Conservation (phyloP, 139 green algal species). For the Chlorella sp. region DNA sequence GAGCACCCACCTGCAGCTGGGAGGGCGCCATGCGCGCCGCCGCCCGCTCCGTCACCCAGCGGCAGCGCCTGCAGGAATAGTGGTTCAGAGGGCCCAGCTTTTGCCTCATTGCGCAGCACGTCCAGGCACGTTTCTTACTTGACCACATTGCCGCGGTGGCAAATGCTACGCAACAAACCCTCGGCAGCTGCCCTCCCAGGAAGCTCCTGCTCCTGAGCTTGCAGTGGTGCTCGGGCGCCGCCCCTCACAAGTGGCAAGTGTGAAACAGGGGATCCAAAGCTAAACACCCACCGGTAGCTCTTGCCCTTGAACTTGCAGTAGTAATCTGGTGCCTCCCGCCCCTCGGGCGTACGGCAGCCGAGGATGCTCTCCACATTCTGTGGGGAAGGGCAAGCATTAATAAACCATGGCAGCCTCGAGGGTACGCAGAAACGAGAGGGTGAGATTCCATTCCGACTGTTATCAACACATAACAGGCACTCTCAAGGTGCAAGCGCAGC, state of each 20-base stretch:
- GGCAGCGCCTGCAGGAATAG: background rate
- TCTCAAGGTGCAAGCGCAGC: too few relatives aligned
- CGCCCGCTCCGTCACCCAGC: slow-evolving; percentile 12
- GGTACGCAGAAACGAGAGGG: too few relatives aligned
- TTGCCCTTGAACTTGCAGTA: slow-evolving; percentile 31
- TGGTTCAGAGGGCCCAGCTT: too few relatives aligned
- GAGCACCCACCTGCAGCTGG: background rate
- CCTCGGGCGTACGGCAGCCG: slow-evolving; percentile 23
- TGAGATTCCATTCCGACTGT: too few relatives aligned
- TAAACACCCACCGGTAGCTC: slow-evolving; percentile 4
- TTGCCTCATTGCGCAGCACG: too few relatives aligned
- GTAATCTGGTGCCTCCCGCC: slow-evolving; percentile 10
- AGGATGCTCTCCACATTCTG: slow-evolving; percentile 19
- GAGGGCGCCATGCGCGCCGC: background rate
- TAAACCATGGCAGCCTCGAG: too few relatives aligned
- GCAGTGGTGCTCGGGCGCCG: slow-evolving; percentile 28
- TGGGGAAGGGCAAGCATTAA: too few relatives aligned
- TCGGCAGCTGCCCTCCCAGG: background rate
- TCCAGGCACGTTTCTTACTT: too few relatives aligned
- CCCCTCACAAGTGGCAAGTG: background rate
- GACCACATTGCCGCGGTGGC: too few relatives aligned
- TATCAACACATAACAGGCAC: too few relatives aligned
- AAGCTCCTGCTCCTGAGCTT: slow-evolving; percentile 17
- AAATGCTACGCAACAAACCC: too few relatives aligned
- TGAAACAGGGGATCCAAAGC: too few relatives aligned